A percentile compares a stretch with the other conserved stretches of the same genome.
Evolutionary conservation across 2,329 filamentous ascomycete species (phyloP).

Genomic region (Cordyceps militaris): DNA sequence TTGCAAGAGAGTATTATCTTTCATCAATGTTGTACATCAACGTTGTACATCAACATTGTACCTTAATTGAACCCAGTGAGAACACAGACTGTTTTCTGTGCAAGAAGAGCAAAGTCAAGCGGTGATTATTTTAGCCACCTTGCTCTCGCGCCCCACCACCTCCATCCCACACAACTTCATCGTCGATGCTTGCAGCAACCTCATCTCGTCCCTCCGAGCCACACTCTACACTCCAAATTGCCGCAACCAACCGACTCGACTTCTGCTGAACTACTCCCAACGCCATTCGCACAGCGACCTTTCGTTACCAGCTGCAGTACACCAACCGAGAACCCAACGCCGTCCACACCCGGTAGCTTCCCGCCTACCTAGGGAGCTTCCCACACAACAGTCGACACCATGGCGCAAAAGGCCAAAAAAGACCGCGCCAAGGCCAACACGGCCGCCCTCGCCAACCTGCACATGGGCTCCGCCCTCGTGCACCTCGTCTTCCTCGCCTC

Average conservation of each 20-base stretch:
- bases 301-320: neutral
- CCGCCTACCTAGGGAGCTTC: neutral
- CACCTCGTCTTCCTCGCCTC: constrained; percentile 70
- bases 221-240: neutral
- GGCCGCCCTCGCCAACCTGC: constrained; percentile 70
- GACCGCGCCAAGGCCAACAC: constrained; percentile 71
- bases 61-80: too few species aligned
- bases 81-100: too few species aligned
- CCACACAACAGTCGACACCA: constrained; percentile 21
- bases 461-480: constrained; percentile 64
- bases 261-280: too few species aligned
- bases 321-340: neutral
- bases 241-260: neutral
- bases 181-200: neutral
- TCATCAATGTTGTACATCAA: too few species aligned
- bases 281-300: neutral
- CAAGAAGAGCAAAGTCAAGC: too few species aligned
- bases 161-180: neutral
- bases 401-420: constrained; percentile 59
- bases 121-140: too few species aligned
- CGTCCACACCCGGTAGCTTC: neutral
- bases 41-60: too few species aligned
- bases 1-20: too few species aligned
- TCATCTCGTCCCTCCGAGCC: neutral
- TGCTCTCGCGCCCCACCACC: neutral